Evolutionary conservation across 1,139 yeast species (phyloP).

Genomic region (Sugiyamaella paludigena): DNA sequence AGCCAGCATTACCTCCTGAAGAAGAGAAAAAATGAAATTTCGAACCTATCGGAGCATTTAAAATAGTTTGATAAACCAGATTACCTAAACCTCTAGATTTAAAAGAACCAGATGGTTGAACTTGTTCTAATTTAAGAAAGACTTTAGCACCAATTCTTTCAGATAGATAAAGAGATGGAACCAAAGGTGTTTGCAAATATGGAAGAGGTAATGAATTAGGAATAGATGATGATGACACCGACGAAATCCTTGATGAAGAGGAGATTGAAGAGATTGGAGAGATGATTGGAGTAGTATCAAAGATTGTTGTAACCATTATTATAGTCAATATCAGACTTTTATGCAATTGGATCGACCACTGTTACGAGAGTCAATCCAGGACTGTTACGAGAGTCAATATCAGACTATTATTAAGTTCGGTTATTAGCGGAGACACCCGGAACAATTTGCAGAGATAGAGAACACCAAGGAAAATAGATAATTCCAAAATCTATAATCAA

Average conservation of each 20-base stretch:
- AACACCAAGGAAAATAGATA: too few relatives aligned
- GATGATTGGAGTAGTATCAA: background rate
- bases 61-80: constrained; percentile 34
- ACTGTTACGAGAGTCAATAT: too few relatives aligned
- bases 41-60: constrained; percentile 26
- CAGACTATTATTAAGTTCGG: too few relatives aligned
- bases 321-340: background rate
- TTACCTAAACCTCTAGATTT: constrained; percentile 51
- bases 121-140: constrained; percentile 56
- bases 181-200: constrained; percentile 36
- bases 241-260: too few relatives aligned
- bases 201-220: constrained; percentile 20
- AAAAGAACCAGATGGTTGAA: constrained; percentile 73
- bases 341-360: too few relatives aligned
- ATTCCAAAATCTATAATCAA: too few relatives aligned
- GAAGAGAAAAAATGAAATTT: constrained; percentile 57
- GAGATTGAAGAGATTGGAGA: background rate
- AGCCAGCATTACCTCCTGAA: constrained; percentile 81
- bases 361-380: too few relatives aligned
- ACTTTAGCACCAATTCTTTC: constrained; percentile 41
- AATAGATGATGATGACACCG: too few relatives aligned
- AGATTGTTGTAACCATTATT: constrained; percentile 1
- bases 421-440: too few relatives aligned
- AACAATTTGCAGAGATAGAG: too few relatives aligned
- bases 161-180: constrained; percentile 34